Percentiles rank a stretch among this genome's conserved stretches.
These are phyloP conservation scores for Suhomyces vadensis DNA, from an alignment of 805 yeast genomes.

Conservation along the genomic window DNA sequence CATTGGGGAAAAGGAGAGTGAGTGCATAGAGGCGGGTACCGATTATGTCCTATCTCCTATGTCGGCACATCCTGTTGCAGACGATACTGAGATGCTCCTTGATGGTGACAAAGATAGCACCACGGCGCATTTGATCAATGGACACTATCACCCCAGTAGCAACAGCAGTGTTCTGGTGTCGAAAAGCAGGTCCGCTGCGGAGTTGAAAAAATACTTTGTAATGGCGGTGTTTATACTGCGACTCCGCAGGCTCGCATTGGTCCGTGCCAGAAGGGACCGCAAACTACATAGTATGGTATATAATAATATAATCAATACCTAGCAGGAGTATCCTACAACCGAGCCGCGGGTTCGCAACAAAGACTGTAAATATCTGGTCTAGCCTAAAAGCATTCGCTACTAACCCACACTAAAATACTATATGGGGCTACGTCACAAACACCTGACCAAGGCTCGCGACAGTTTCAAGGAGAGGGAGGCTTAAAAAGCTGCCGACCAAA, in stretches of 20 bases:
- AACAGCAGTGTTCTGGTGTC: neutral
- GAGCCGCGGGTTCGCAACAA: neutral
- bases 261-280: neutral
- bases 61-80: too few relatives aligned
- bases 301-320: neutral
- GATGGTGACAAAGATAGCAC: conserved; percentile 4
- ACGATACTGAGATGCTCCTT: conserved; percentile 1
- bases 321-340: neutral
- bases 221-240: neutral
- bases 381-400: too few relatives aligned
- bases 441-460: conserved; percentile 4
- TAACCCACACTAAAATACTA: too few relatives aligned
- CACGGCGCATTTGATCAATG: conserved; percentile 7
- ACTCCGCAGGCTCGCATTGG: neutral
- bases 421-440: too few relatives aligned
- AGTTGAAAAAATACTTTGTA: neutral
- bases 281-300: neutral
- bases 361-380: neutral
- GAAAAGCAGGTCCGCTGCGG: too few relatives aligned
- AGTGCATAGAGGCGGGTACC: neutral
- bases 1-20: neutral
- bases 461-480: too few relatives aligned
- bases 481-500: too few relatives aligned
- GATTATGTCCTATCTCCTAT: too few relatives aligned
- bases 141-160: neutral